Conservation (phyloP, 1,284 basidiomycete species). For the Apiotrichum brassicae region DNA sequence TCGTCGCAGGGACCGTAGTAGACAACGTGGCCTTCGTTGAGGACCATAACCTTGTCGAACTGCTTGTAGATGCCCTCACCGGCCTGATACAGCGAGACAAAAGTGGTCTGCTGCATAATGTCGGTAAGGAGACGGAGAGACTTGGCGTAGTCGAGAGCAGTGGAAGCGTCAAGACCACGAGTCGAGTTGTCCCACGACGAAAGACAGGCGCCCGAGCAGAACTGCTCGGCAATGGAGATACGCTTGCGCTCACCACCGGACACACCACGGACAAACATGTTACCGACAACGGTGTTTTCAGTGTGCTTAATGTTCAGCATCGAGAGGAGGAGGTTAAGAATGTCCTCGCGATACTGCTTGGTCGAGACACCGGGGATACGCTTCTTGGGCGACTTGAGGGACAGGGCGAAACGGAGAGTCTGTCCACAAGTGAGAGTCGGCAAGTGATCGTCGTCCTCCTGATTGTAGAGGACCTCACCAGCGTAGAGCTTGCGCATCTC, state of each 20-base stretch:
- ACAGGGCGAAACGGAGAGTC: slow-evolving; percentile 54
- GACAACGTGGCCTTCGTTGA: slow-evolving; percentile 51
- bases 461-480: slow-evolving; percentile 61
- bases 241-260: slow-evolving; percentile 48
- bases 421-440: slow-evolving; percentile 58
- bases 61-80: slow-evolving; percentile 59
- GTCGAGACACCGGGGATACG: slow-evolving; percentile 51
- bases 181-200: slow-evolving; percentile 52
- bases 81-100: slow-evolving; percentile 55
- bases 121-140: slow-evolving; percentile 54
- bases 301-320: slow-evolving; percentile 60
- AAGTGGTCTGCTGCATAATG: slow-evolving; percentile 48
- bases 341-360: slow-evolving; percentile 51
- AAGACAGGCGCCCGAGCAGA: slow-evolving; percentile 48
- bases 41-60: slow-evolving; percentile 64
- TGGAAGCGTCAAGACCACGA: slow-evolving; percentile 52
- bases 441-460: slow-evolving; percentile 60
- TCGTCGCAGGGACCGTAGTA: slow-evolving; percentile 54
- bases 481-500: slow-evolving; percentile 53
- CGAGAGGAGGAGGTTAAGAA: slow-evolving; percentile 53
- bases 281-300: slow-evolving; percentile 53
- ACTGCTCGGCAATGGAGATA: slow-evolving; percentile 57
- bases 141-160: slow-evolving; percentile 56
- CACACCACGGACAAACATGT: slow-evolving; percentile 50
- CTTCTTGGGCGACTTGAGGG: slow-evolving; percentile 52